Evolutionary conservation across 352 stramenopile species (phyloP).

Genomic region (Detonula confervacea): DNA sequence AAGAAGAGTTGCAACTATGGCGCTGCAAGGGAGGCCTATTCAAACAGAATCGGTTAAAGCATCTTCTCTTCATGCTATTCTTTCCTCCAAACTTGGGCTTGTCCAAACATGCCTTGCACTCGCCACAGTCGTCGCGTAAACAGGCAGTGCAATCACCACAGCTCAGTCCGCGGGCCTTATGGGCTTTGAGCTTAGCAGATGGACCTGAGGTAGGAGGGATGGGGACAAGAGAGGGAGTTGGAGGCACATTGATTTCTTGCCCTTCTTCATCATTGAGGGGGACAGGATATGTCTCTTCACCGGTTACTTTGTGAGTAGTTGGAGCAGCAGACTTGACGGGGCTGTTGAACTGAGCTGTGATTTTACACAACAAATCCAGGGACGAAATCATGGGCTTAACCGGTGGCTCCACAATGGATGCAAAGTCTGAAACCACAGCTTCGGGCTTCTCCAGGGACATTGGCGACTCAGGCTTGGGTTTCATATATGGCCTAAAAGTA

Average conservation of each 20-base stretch:
- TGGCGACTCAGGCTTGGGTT: neutral
- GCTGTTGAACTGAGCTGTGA: too few species aligned
- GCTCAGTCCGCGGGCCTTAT: conserved; percentile 9
- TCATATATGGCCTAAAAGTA: conserved; percentile 4
- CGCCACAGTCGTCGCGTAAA: conserved; percentile 18
- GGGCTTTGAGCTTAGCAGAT: neutral
- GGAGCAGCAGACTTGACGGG: too few species aligned
- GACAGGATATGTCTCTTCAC: conserved; percentile 7
- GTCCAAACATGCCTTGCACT: conserved; percentile 20
- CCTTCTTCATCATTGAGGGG: neutral
- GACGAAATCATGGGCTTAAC: conserved; percentile 4
- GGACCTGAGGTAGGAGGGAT: neutral
- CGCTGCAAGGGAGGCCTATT: too few species aligned
- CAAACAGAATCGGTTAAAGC: conserved; percentile 4
- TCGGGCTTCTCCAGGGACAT: neutral
- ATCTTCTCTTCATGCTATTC: conserved; percentile 13
- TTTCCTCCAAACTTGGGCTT: conserved; percentile 29
- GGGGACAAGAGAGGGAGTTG: neutral
- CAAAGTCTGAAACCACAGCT: neutral
- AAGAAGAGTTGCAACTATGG: too few species aligned
- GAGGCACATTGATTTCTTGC: neutral
- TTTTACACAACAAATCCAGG: conserved; percentile 31
- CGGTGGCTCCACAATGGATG: neutral
- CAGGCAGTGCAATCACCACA: conserved; percentile 15
- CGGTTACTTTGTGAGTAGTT: conserved; percentile 2